phyloP scores from a whole-genome alignment of 331 rosid species.

The Quercus phellos region DNA sequence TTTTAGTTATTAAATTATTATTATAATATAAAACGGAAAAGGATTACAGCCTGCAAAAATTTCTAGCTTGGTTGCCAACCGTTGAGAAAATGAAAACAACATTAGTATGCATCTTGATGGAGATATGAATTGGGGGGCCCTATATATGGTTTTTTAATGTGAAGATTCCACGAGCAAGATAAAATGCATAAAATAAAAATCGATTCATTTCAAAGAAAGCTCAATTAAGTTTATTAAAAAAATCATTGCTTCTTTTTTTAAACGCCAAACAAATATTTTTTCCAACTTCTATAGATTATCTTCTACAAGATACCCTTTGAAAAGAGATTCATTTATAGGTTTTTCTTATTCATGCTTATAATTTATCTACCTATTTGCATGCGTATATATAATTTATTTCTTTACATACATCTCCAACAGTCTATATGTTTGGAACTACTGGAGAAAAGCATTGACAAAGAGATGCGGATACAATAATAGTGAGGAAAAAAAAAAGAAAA shows the following conservation, averaged over 20 bases:
- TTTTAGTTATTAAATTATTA: not conserved
- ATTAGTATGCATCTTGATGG: not conserved
- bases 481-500: not conserved
- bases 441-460: not conserved
- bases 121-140: not conserved
- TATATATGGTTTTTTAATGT: slow-evolving; percentile 3
- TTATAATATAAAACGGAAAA: not conserved
- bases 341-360: not conserved
- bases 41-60: not conserved
- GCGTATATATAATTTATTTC: not conserved
- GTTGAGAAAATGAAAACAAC: slow-evolving; percentile 28
- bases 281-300: not conserved
- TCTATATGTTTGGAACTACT: not conserved
- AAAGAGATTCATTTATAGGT: not conserved
- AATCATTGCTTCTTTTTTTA: not conserved
- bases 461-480: not conserved
- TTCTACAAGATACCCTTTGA: not conserved
- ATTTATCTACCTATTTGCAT: not conserved
- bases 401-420: too few species aligned
- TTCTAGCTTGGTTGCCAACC: slow-evolving; percentile 45
- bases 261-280: not conserved
- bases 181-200: not conserved
- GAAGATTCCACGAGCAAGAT: slow-evolving; percentile 3
- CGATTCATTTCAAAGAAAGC: not conserved
- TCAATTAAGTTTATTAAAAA: too few species aligned